These are phyloP conservation scores for Lactifluus volemus DNA, from an alignment of 768 basidiomycete genomes.

Conservation along the genomic window DNA sequence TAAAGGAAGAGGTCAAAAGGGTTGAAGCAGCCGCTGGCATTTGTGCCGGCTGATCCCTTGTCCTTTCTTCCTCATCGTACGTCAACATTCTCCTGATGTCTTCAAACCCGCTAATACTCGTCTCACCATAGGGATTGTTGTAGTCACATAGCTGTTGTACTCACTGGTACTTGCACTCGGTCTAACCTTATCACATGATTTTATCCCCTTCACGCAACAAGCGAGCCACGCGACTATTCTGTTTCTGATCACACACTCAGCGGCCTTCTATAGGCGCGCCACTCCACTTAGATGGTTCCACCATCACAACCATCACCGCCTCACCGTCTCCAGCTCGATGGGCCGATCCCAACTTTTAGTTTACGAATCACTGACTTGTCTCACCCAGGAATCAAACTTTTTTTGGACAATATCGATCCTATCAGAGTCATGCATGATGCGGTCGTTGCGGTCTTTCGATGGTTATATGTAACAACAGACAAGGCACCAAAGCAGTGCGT, in stretches of 20 bases:
- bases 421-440: conserved; percentile 28
- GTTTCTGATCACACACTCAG: neutral
- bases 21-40: conserved; percentile 63
- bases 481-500: conserved; percentile 17
- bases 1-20: conserved; percentile 57
- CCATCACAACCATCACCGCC: neutral
- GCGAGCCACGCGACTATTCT: neutral
- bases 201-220: neutral
- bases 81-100: neutral
- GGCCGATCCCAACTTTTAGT: conserved; percentile 45
- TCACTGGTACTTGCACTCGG: neutral
- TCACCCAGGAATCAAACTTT: conserved; percentile 45
- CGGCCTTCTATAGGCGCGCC: neutral
- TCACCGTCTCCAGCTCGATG: conserved; percentile 24
- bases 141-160: neutral
- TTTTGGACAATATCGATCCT: conserved; percentile 43
- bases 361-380: conserved; percentile 47
- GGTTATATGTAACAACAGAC: conserved; percentile 16
- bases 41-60: conserved; percentile 20
- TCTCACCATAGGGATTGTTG: neutral
- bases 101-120: neutral
- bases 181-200: conserved; percentile 1
- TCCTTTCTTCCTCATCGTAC: neutral
- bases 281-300: neutral
- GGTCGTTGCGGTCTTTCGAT: conserved; percentile 19